Evolutionary conservation across 306 rosid species (phyloP).

Genomic region (Citrullus mucosospermus): DNA sequence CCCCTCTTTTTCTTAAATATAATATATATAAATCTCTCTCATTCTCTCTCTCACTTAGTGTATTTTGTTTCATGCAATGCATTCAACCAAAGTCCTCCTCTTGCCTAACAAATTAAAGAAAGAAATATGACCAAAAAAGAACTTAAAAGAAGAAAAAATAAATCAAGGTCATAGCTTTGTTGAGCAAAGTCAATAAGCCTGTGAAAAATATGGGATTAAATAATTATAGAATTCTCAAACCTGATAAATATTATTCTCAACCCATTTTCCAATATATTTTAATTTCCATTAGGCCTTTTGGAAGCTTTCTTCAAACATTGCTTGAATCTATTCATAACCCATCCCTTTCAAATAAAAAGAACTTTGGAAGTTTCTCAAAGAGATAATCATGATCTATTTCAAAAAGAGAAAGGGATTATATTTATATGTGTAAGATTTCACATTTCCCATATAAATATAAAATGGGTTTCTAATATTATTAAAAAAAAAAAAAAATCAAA

Average conservation of each 20-base stretch:
- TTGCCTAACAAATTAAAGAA: conserved; percentile 1
- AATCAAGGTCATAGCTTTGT: not conserved
- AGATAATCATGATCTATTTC: not conserved
- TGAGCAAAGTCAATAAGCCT: not conserved
- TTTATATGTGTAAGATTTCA: not conserved
- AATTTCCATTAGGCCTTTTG: not conserved
- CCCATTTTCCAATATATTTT: not conserved
- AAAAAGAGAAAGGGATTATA: too few species aligned
- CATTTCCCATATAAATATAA: not conserved
- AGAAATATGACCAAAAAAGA: not conserved
- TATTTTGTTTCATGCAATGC: conserved; percentile 2
- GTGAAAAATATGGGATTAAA: conserved; percentile 2
- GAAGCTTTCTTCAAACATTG: not conserved
- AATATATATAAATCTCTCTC: not conserved
- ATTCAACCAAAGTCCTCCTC: not conserved
- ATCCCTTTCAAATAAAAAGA: not conserved
- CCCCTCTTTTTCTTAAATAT: not conserved
- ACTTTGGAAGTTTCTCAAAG: conserved; percentile 1
- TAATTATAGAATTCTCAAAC: not conserved
- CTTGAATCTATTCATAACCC: not conserved
- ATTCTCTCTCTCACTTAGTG: not conserved
- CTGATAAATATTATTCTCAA: not conserved
- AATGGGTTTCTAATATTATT: not conserved
- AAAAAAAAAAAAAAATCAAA: not conserved
- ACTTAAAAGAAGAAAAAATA: not conserved